phyloP scores from a whole-genome alignment of 2,329 filamentous ascomycete genomes.

The Fusarium poae region DNA sequence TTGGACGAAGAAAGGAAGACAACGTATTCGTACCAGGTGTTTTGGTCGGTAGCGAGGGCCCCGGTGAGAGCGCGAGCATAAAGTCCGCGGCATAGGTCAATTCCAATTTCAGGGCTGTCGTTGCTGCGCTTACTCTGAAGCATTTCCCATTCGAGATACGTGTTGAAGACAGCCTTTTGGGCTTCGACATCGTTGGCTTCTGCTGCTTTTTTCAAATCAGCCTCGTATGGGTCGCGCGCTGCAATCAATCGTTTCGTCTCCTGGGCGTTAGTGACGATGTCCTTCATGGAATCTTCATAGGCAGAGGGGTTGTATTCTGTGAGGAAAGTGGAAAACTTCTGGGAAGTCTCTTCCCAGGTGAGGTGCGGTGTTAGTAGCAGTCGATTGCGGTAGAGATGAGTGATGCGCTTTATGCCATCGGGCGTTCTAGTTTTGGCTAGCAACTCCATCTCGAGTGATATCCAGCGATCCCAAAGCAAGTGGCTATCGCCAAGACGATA shows the following conservation, averaged over 20 bases:
- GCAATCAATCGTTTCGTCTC: constrained; percentile 72
- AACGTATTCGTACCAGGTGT: constrained; percentile 85
- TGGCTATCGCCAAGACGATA: constrained; percentile 83
- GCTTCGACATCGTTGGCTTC: constrained; percentile 68
- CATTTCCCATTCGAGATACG: constrained; percentile 91
- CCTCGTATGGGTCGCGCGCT: constrained; percentile 76
- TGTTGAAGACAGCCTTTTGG: constrained; percentile 65
- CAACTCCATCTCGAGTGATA: constrained; percentile 77
- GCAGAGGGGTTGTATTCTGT: constrained; percentile 76
- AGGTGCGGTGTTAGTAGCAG: constrained; percentile 77
- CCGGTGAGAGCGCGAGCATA: constrained; percentile 81
- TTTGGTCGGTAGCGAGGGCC: constrained; percentile 78
- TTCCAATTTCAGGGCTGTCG: constrained; percentile 58
- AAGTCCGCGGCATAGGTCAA: constrained; percentile 71
- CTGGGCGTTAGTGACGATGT: constrained; percentile 72
- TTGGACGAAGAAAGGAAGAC: constrained; percentile 74
- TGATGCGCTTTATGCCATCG: constrained; percentile 73
- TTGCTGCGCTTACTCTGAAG: constrained; percentile 67
- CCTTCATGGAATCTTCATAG: constrained; percentile 82
- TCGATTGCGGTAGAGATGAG: constrained; percentile 76
- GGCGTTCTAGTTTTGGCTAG: constrained; percentile 68
- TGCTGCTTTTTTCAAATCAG: constrained; percentile 71
- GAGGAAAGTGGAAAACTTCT: constrained; percentile 80
- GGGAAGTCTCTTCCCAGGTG: constrained; percentile 80
- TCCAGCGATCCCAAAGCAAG: constrained; percentile 82